These are phyloP conservation scores for Malus hybrid DNA, from an alignment of 331 rosid genomes.

Conservation along the genomic window DNA sequence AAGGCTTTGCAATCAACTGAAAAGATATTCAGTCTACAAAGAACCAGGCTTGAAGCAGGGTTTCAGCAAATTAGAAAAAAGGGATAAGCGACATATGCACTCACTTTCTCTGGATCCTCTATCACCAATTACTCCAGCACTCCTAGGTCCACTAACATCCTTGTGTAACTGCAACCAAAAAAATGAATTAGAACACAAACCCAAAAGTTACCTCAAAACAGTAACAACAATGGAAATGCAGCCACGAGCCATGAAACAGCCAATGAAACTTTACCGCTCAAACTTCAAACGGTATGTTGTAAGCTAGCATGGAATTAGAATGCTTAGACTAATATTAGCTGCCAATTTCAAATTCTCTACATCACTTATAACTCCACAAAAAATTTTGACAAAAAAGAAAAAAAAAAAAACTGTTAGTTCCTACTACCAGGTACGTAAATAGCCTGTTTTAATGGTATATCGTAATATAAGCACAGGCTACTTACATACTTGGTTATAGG, in stretches of 20 bases:
- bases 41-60: background rate
- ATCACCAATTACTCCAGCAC: constrained; percentile 61
- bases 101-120: constrained; percentile 79
- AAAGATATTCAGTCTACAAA: background rate
- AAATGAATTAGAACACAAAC: constrained; percentile 1
- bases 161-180: constrained; percentile 51
- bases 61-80: background rate
- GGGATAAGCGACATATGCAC: constrained; percentile 5
- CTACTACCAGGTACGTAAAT: background rate
- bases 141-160: constrained; percentile 54
- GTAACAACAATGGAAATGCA: background rate
- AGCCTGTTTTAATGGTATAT: background rate
- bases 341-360: background rate
- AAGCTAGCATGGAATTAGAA: background rate
- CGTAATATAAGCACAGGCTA: too few relatives aligned
- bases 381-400: background rate
- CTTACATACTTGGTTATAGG: too few relatives aligned
- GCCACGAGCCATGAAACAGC: background rate
- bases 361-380: background rate
- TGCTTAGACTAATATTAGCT: background rate
- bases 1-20: background rate
- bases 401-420: background rate
- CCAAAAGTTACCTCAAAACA: background rate
- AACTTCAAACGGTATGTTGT: background rate
- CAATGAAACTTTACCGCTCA: background rate